These are phyloP conservation scores for Teunomyces panamensis DNA, from an alignment of 805 yeast genomes.

Conservation along the genomic window DNA sequence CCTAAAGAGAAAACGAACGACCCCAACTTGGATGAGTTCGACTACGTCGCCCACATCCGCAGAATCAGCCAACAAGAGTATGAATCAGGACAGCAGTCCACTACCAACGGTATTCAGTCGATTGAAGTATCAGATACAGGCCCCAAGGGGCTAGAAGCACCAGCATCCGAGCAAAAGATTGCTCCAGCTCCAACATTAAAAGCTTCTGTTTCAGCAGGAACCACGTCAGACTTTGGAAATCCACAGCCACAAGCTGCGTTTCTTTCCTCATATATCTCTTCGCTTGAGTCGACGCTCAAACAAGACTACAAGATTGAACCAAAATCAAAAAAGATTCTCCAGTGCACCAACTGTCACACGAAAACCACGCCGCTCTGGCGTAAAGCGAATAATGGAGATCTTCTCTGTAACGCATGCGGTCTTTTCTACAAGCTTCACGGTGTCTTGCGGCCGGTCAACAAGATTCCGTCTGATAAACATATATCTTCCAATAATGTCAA, in stretches of 20 bases:
- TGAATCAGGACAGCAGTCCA: not conserved
- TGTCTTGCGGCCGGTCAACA: slow-evolving; percentile 39
- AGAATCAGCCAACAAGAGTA: slow-evolving; percentile 40
- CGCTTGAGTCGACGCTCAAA: slow-evolving; percentile 35
- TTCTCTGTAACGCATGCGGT: slow-evolving; percentile 46
- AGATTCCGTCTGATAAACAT: slow-evolving; percentile 6
- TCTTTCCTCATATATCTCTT: slow-evolving; percentile 36
- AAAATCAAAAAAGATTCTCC: slow-evolving; percentile 14
- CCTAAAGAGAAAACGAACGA: slow-evolving; percentile 14
- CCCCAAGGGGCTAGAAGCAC: slow-evolving; percentile 4
- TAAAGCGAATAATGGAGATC: slow-evolving; percentile 39
- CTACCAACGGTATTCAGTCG: too few relatives aligned
- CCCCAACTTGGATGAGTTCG: slow-evolving; percentile 39
- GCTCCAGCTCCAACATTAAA: slow-evolving; percentile 6
- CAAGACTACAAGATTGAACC: slow-evolving; percentile 17
- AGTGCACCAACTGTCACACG: slow-evolving; percentile 43
- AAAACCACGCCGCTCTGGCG: slow-evolving; percentile 47
- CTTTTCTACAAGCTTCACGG: slow-evolving; percentile 45
- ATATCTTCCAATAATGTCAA: not conserved
- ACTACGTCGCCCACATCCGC: slow-evolving; percentile 45
- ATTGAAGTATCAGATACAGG: too few relatives aligned
- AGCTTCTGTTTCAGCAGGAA: not conserved
- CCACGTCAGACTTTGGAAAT: not conserved
- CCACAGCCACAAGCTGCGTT: slow-evolving; percentile 13
- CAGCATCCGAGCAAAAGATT: not conserved